Evolutionary conservation across 257 asterid species (phyloP).

Genomic region (Leonotis leonurus): DNA sequence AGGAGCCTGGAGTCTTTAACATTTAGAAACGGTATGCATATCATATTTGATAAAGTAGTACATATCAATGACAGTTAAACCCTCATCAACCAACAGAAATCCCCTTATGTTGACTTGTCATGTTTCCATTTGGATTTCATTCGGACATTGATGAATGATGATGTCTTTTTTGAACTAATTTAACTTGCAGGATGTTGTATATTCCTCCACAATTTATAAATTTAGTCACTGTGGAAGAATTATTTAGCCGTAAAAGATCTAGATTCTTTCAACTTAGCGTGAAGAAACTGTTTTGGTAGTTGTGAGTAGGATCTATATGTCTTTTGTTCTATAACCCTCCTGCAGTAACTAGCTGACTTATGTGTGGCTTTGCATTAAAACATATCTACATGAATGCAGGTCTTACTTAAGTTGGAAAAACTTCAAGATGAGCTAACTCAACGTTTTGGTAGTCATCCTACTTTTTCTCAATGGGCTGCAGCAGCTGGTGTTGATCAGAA

Average conservation of each 20-base stretch:
- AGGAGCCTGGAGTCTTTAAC: neutral
- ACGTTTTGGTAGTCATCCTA: slow-evolving; percentile 60
- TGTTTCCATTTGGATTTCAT: neutral
- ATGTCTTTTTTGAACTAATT: slow-evolving; percentile 1
- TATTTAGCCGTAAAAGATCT: neutral
- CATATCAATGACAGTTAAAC: neutral
- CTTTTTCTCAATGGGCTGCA: slow-evolving; percentile 80
- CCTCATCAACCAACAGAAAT: neutral
- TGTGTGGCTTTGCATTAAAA: neutral
- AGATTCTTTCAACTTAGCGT: neutral
- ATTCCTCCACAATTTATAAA: neutral
- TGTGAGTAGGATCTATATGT: neutral
- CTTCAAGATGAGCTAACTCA: slow-evolving; percentile 56
- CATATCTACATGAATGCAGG: slow-evolving; percentile 39
- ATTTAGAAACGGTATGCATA: neutral
- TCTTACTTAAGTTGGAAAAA: slow-evolving; percentile 69
- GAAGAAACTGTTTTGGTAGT: slow-evolving; percentile 3
- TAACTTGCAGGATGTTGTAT: slow-evolving; percentile 1
- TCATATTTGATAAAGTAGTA: neutral
- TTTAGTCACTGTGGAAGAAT: neutral
- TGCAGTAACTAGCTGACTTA: neutral
- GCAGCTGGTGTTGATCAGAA: slow-evolving; percentile 83
- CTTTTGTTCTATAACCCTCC: neutral
- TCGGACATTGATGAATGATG: neutral
- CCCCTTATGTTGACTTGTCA: neutral